Percentiles rank a stretch among this genome's conserved stretches.
Conservation (phyloP, 352 stramenopile species). For the Globisporangium middletonii region DNA sequence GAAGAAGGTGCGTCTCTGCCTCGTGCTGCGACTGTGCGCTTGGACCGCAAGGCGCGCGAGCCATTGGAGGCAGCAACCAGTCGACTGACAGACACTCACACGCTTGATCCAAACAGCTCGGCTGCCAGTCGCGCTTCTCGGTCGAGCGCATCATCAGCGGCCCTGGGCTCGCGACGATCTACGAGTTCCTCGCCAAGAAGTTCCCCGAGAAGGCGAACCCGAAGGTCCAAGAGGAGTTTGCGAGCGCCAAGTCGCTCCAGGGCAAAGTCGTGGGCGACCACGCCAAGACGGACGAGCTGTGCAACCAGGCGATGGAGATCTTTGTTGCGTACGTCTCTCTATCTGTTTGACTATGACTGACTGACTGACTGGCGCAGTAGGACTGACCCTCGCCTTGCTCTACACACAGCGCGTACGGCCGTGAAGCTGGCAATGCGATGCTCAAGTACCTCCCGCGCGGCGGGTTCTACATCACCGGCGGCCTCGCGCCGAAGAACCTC, state of each 20-base stretch:
- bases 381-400: not conserved
- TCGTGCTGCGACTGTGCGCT: not conserved
- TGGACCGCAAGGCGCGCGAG: too few relatives aligned
- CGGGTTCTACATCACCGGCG: slow-evolving; percentile 96
- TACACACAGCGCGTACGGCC: slow-evolving; percentile 82
- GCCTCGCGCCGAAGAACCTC: slow-evolving; percentile 96
- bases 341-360: not conserved
- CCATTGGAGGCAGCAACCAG: not conserved
- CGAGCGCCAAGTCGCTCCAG: slow-evolving; percentile 54
- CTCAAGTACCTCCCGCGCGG: slow-evolving; percentile 95
- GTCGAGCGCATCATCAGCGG: slow-evolving; percentile 96
- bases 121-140: slow-evolving; percentile 85
- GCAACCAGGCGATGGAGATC: slow-evolving; percentile 90
- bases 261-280: slow-evolving; percentile 86
- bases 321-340: slow-evolving; percentile 83
- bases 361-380: slow-evolving; percentile 3
- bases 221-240: slow-evolving; percentile 67
- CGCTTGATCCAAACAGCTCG: slow-evolving; percentile 47
- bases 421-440: slow-evolving; percentile 90
- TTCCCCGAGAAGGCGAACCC: slow-evolving; percentile 84
- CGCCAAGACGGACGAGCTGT: slow-evolving; percentile 76
- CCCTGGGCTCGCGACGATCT: slow-evolving; percentile 93
- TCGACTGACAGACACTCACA: not conserved
- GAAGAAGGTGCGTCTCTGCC: slow-evolving; percentile 22
- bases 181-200: slow-evolving; percentile 93